These are phyloP conservation scores for Arabidopsis lyrata DNA, from an alignment of 441 rosid species.

Conservation along the genomic window DNA sequence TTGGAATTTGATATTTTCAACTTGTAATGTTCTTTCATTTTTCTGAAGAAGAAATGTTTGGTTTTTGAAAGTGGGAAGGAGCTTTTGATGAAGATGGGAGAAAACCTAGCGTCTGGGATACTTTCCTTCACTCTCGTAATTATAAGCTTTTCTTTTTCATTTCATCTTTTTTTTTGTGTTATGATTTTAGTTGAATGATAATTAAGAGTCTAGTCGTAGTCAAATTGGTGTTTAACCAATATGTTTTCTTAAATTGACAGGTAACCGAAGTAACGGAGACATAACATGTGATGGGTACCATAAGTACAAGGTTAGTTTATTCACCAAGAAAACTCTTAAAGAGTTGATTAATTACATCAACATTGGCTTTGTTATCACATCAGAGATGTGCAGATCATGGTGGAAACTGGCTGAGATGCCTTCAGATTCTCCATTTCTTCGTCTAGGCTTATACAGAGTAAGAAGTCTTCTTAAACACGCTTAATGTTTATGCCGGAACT, in stretches of 20 bases:
- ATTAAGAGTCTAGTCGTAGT: not conserved
- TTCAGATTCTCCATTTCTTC: conserved; percentile 80
- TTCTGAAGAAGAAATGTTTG: not conserved
- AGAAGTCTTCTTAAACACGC: conserved; percentile 20
- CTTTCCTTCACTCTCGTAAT: conserved; percentile 53
- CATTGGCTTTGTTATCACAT: not conserved
- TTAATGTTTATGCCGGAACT: not conserved
- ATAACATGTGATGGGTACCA: conserved; percentile 64
- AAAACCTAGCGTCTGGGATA: conserved; percentile 65
- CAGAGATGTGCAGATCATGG: conserved; percentile 53
- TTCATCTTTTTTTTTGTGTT: not conserved
- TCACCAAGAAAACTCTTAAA: not conserved
- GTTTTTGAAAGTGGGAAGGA: conserved; percentile 61
- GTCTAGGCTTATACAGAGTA: conserved; percentile 79
- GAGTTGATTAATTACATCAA: not conserved
- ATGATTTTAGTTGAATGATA: not conserved
- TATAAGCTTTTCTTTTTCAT: conserved; percentile 2
- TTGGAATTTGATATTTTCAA: not conserved
- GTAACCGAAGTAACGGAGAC: conserved; percentile 42
- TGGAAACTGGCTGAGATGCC: conserved; percentile 64
- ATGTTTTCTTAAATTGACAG: conserved; percentile 38
- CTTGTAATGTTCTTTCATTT: not conserved
- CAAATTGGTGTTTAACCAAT: not conserved
- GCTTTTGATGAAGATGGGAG: conserved; percentile 69
- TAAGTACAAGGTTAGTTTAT: conserved; percentile 55